These are phyloP conservation scores for Schoenoplectus triqueter DNA, from an alignment of 202 grass and related monocot genomes.

Conservation along the genomic window DNA sequence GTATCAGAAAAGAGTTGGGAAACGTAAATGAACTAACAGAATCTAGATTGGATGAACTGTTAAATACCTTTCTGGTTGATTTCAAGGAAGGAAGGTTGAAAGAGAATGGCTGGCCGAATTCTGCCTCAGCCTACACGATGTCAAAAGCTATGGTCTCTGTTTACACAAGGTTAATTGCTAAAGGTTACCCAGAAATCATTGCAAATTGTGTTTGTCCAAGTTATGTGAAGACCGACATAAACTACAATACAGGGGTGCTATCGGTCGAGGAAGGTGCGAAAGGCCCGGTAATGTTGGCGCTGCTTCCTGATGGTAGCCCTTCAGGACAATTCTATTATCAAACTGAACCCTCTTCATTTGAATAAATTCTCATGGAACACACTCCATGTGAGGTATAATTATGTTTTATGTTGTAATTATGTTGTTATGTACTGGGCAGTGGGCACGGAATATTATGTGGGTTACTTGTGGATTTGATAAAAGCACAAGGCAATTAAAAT, in stretches of 20 bases:
- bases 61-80: slow-evolving; percentile 54
- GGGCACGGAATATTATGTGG: background rate
- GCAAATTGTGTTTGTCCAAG: slow-evolving; percentile 66
- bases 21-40: slow-evolving; percentile 44
- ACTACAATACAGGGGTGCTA: slow-evolving; percentile 51
- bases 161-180: slow-evolving; percentile 70
- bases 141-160: slow-evolving; percentile 60
- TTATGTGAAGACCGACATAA: slow-evolving; percentile 67
- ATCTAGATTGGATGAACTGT: slow-evolving; percentile 50
- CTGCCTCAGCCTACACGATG: slow-evolving; percentile 49
- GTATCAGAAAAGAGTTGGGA: background rate
- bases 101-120: slow-evolving; percentile 51
- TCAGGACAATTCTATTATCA: slow-evolving; percentile 48
- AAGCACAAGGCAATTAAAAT: background rate
- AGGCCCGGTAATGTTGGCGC: slow-evolving; percentile 61
- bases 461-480: background rate
- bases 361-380: background rate
- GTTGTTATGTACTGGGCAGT: background rate
- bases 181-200: slow-evolving; percentile 44
- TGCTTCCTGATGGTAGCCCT: slow-evolving; percentile 56
- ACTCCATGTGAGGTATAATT: background rate
- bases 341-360: slow-evolving; percentile 44
- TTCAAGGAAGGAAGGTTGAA: slow-evolving; percentile 56
- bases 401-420: background rate
- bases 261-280: slow-evolving; percentile 66